A percentile compares a stretch with the other conserved stretches of the same genome.
These are phyloP conservation scores for Coniosporium apollinis DNA, from an alignment of 495 filamentous ascomycete species.

Conservation along the genomic window DNA sequence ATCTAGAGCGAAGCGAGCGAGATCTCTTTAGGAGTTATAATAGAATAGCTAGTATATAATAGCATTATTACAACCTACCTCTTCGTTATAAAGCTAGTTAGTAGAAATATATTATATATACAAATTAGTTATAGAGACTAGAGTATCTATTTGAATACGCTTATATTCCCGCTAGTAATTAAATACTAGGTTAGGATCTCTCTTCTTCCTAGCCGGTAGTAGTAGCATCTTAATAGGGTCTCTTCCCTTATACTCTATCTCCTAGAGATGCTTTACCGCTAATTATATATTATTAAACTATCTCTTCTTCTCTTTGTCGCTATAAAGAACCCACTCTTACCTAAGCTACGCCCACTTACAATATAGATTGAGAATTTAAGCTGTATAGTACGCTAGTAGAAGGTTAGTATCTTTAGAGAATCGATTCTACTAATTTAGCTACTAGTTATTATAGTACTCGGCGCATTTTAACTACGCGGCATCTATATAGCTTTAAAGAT, in stretches of 20 bases:
- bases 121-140: constrained; percentile 1
- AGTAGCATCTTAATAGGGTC: not conserved
- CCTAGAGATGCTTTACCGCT: not conserved
- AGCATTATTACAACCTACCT: not conserved
- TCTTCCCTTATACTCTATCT: not conserved
- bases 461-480: not conserved
- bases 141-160: not conserved
- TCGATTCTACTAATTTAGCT: not conserved
- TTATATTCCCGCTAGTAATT: not conserved
- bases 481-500: constrained; percentile 1
- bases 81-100: not conserved
- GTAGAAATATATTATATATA: not conserved
- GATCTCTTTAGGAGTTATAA: no score
- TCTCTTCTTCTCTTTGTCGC: not conserved
- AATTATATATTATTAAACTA: constrained; percentile 1
- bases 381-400: not conserved
- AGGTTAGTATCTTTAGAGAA: not conserved
- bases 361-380: constrained; percentile 1
- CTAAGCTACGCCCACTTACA: not conserved
- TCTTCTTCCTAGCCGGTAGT: not conserved
- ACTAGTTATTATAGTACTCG: not conserved
- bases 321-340: not conserved
- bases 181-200: not conserved
- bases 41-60: no score
- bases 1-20: no score